phyloP scores from a whole-genome alignment of 495 filamentous ascomycete species.

The Choiromyces venosus region DNA sequence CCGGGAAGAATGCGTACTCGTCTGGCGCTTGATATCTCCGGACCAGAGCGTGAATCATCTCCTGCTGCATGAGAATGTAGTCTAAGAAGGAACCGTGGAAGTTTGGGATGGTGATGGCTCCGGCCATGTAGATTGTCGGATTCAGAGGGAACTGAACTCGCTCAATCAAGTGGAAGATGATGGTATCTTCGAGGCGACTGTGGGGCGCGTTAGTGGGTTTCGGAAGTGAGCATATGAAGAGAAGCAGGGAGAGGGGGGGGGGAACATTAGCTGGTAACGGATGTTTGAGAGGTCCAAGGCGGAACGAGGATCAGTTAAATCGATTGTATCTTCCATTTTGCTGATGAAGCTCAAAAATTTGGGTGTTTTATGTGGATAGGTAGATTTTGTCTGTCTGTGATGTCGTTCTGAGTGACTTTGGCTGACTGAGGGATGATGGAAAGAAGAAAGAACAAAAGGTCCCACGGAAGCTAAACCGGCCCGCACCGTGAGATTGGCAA shows the following conservation, averaged over 20 bases:
- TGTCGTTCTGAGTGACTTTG: background rate
- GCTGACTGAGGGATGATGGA: background rate
- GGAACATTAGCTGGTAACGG: slow-evolving; percentile 88
- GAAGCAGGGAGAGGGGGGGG: slow-evolving; percentile 5
- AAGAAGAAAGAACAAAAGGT: background rate
- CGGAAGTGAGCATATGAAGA: slow-evolving; percentile 7
- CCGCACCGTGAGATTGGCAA: background rate
- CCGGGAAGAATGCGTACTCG: slow-evolving; percentile 96
- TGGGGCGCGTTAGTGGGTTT: background rate
- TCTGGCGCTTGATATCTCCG: slow-evolving; percentile 94
- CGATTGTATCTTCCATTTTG: slow-evolving; percentile 83
- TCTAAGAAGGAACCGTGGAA: slow-evolving; percentile 70
- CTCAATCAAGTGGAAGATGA: slow-evolving; percentile 97
- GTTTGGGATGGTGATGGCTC: slow-evolving; percentile 73
- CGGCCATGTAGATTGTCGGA: slow-evolving; percentile 73
- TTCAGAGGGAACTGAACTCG: slow-evolving; percentile 96
- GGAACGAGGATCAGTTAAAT: slow-evolving; percentile 73
- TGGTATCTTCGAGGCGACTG: slow-evolving; percentile 94
- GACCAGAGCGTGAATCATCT: slow-evolving; percentile 85
- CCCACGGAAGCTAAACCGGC: background rate
- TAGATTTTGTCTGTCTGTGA: background rate
- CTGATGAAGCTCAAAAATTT: background rate
- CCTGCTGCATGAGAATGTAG: slow-evolving; percentile 85
- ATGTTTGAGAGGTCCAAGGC: slow-evolving; percentile 88
- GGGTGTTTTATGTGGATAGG: background rate